Evolutionary conservation across 2,329 filamentous ascomycete species (phyloP).

Genomic region (Leptosphaerulina australis): DNA sequence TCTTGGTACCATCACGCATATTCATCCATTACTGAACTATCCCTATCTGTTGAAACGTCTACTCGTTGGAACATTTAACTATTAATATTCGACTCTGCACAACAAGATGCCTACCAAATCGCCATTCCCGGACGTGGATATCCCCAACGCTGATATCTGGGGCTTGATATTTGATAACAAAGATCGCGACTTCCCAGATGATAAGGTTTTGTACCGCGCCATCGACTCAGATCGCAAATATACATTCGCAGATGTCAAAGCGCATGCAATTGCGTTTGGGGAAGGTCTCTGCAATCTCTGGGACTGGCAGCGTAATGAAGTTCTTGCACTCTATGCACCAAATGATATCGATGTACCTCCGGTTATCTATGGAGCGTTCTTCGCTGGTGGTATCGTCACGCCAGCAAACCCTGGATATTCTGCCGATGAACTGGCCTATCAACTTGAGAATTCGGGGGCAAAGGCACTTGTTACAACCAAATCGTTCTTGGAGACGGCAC

Average conservation of each 20-base stretch:
- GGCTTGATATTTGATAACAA: slow-evolving; percentile 32
- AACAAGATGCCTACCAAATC: slow-evolving; percentile 29
- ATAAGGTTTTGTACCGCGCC: slow-evolving; percentile 35
- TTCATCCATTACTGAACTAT: neutral
- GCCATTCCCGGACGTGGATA: slow-evolving; percentile 31
- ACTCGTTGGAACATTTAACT: neutral
- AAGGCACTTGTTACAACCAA: slow-evolving; percentile 76
- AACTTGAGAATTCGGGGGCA: slow-evolving; percentile 77
- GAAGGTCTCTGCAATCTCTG: slow-evolving; percentile 74
- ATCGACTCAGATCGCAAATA: slow-evolving; percentile 53
- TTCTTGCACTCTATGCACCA: slow-evolving; percentile 78
- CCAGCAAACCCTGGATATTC: slow-evolving; percentile 89
- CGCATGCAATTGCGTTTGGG: slow-evolving; percentile 72
- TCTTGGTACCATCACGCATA: neutral
- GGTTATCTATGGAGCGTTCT: slow-evolving; percentile 76
- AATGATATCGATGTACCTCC: slow-evolving; percentile 83
- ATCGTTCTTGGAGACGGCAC: slow-evolving; percentile 66
- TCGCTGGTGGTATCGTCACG: slow-evolving; percentile 78
- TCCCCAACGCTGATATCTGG: slow-evolving; percentile 33
- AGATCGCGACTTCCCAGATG: slow-evolving; percentile 28
- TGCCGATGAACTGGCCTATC: slow-evolving; percentile 78
- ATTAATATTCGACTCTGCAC: neutral
- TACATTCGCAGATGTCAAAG: slow-evolving; percentile 70
- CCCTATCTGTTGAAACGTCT: neutral
- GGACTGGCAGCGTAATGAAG: slow-evolving; percentile 81